A percentile compares a stretch with the other conserved stretches of the same genome.
Evolutionary conservation across 2,329 filamentous ascomycete species (phyloP).

Genomic region (Monilinia fructicola): DNA sequence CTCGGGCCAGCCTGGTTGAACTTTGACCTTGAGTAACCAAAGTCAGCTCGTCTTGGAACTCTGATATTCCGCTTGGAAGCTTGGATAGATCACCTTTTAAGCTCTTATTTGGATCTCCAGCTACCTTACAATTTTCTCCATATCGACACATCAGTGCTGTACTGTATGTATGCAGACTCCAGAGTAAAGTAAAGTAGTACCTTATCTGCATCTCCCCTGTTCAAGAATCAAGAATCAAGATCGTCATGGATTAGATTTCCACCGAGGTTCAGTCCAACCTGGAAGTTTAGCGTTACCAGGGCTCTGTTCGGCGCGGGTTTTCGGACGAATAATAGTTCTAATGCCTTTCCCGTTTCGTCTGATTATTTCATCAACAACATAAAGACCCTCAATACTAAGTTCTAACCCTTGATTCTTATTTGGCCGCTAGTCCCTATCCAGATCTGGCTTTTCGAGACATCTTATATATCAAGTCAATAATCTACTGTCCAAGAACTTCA

Average conservation of each 20-base stretch:
- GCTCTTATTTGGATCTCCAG: background rate
- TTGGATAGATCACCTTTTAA: background rate
- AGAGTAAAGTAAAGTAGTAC: no score
- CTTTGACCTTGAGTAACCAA: slow-evolving; percentile 5
- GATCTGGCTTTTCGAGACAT: background rate
- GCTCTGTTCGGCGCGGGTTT: background rate
- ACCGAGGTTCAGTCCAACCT: background rate
- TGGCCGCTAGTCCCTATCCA: background rate
- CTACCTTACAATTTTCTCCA: background rate
- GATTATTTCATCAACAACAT: background rate
- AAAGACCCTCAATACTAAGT: background rate
- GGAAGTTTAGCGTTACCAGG: background rate
- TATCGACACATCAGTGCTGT: background rate
- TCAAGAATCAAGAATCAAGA: background rate
- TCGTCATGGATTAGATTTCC: background rate
- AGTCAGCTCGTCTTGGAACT: background rate
- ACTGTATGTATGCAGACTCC: background rate
- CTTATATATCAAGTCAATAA: background rate
- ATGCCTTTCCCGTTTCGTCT: background rate
- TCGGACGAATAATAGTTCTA: background rate
- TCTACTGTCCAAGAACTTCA: background rate
- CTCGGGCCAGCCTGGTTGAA: background rate
- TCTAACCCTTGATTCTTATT: background rate
- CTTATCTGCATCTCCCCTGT: background rate
- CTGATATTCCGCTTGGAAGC: background rate